Evolutionary conservation across 2,329 filamentous ascomycete genomes (phyloP).

Genomic region (Fusarium nurragi): DNA sequence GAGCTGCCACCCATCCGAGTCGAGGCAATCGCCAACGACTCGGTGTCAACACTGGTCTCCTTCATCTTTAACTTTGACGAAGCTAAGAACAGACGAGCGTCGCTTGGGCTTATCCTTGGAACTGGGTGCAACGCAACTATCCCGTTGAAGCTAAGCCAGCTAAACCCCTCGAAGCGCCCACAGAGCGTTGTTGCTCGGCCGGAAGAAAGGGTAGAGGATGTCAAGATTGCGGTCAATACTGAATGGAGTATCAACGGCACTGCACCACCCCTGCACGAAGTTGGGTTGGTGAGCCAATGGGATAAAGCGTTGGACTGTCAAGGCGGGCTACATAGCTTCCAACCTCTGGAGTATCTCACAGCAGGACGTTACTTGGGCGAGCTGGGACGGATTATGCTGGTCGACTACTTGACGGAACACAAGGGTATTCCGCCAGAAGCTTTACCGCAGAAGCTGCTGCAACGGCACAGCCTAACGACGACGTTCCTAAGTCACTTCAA

Average conservation of each 20-base stretch:
- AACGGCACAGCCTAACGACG: conserved; percentile 73
- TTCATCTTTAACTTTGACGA: conserved; percentile 77
- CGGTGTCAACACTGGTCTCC: conserved; percentile 81
- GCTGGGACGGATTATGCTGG: conserved; percentile 74
- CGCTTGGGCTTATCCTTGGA: conserved; percentile 83
- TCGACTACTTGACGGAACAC: conserved; percentile 67
- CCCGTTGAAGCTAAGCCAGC: conserved; percentile 69
- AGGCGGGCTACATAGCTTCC: conserved; percentile 77
- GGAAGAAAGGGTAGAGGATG: conserved; percentile 57
- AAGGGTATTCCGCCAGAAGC: conserved; percentile 52
- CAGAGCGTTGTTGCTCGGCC: conserved; percentile 59
- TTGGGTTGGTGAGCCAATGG: conserved; percentile 75
- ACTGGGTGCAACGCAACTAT: conserved; percentile 86
- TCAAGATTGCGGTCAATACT: conserved; percentile 81
- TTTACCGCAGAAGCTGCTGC: conserved; percentile 65
- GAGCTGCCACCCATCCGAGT: conserved; percentile 73
- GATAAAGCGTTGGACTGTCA: conserved; percentile 72
- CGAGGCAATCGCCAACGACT: conserved; percentile 82
- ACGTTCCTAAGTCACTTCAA: conserved; percentile 77
- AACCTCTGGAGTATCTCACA: conserved; percentile 87
- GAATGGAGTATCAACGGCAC: conserved; percentile 86
- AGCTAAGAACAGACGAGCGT: conserved; percentile 68
- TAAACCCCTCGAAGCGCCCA: conserved; percentile 71
- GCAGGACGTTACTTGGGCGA: conserved; percentile 81
- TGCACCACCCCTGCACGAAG: conserved; percentile 70